Conservation (phyloP, 2,329 filamentous ascomycete species). For the Pseudogymnoascus sp. region DNA sequence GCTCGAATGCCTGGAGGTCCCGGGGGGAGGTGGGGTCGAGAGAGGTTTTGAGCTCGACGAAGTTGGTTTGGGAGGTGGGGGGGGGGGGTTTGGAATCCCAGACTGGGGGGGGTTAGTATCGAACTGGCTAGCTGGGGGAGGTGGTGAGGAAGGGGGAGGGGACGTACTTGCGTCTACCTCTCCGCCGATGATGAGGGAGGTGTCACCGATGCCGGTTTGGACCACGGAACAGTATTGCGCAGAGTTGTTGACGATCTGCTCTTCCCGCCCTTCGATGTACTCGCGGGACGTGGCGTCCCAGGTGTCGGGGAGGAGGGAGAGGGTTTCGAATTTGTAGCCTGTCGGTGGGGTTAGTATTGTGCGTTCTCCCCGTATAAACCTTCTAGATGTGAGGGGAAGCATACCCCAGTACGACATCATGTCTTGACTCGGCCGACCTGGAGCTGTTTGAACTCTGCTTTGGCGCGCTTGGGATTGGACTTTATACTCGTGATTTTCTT, state of each 20-base stretch:
- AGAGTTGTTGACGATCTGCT: constrained; percentile 72
- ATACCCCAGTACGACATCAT: constrained; percentile 89
- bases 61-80: constrained; percentile 62
- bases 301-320: constrained; percentile 65
- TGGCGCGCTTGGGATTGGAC: constrained; percentile 53
- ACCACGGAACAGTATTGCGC: constrained; percentile 95
- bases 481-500: constrained; percentile 78
- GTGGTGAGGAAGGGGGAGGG: not conserved
- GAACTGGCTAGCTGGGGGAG: not conserved
- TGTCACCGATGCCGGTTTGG: constrained; percentile 73
- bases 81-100: constrained; percentile 69
- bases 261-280: constrained; percentile 68
- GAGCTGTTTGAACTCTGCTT: constrained; percentile 32
- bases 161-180: constrained; percentile 80
- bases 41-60: constrained; percentile 93
- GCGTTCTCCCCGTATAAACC: too few relatives aligned
- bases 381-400: too few relatives aligned
- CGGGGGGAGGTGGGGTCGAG: constrained; percentile 59
- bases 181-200: constrained; percentile 71
- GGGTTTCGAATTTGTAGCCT: constrained; percentile 96
- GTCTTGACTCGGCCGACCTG: constrained; percentile 56
- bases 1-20: constrained; percentile 70
- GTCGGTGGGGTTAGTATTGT: constrained; percentile 9
- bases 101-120: constrained; percentile 41
- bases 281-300: constrained; percentile 68